Evolutionary conservation across 2,329 filamentous ascomycete species (phyloP), one percentile per base, ranked within the genome.

Genomic region (Stachybotrys chlorohalonatus): DNA sequence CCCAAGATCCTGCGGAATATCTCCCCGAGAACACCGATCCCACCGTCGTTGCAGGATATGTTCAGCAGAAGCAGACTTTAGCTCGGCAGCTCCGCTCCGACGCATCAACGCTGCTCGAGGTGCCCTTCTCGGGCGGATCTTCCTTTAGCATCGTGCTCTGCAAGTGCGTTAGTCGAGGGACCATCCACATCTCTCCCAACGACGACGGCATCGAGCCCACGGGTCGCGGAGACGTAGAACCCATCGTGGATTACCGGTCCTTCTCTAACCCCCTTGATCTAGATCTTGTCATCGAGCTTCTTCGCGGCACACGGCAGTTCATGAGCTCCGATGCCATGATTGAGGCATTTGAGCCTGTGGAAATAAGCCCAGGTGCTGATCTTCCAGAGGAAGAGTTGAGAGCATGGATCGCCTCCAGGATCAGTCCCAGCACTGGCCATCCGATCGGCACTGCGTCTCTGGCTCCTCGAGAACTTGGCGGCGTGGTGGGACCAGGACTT

Each of bases 181-280:
- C 73, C 32, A 75, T 82, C 57, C 80, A 80, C 62, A 78, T 83
- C 56, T 68, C 68, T 15, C 69, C 70, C 13, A 51, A 70, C 4
- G 69, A 74, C 48, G 69, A 56, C 46, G 56, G 56, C 9, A 47
- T 46, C 9, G 49, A 54, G 24, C 48, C 49, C 16, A 47, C 53
- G 7, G 50, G 47, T 73, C 11, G 42, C 11, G 58, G 70, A 70
- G 5, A 73, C 78, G 36, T 78, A 78, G 54, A 76, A 78, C 60
- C 76, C 73, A 30, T 76, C 72, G 52, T 82, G 70, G 67, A 75
- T 77, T 63, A 59, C 55, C 64, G 68, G 49, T 61, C 66, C 13
- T 60, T 71, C 56, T 74, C 71, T 30, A 70, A 81, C 58, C 77
- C 80, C 9, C 70, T 80, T 48, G 81, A 84, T 58, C 64, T 78